Conservation (phyloP, 768 basidiomycete species). For the Tephrocybe sp. region DNA sequence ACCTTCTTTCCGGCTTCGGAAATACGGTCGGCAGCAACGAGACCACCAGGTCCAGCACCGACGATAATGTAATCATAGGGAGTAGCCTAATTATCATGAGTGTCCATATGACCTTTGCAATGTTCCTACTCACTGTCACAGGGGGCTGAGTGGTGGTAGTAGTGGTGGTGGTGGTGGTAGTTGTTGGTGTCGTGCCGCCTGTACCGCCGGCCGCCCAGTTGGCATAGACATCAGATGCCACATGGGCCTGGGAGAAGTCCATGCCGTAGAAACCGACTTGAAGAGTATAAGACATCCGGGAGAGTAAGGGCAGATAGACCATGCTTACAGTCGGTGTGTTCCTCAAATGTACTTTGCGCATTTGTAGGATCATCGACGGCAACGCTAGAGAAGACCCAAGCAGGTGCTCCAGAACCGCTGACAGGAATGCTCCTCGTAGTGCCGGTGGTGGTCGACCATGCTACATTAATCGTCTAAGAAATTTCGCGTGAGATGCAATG, state of each 20-base stretch:
- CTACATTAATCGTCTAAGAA: conserved; percentile 9
- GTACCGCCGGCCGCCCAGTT: conserved; percentile 49
- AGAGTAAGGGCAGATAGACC: neutral
- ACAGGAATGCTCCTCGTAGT: conserved; percentile 38
- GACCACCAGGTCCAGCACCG: conserved; percentile 56
- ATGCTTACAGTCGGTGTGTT: conserved; percentile 58
- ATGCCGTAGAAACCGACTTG: conserved; percentile 61
- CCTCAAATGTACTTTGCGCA: conserved; percentile 46
- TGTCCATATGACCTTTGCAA: neutral
- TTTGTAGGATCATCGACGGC: conserved; percentile 49
- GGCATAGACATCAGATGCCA: conserved; percentile 42
- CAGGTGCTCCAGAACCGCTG: conserved; percentile 36
- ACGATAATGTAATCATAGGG: conserved; percentile 57
- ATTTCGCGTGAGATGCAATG: neutral
- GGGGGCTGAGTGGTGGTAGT: conserved; percentile 30
- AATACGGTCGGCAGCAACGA: conserved; percentile 56
- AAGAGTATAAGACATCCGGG: conserved; percentile 2
- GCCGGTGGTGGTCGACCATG: conserved; percentile 38
- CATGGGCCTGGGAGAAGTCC: conserved; percentile 44
- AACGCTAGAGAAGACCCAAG: conserved; percentile 47
- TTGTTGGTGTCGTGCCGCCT: conserved; percentile 32
- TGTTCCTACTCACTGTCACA: conserved; percentile 15
- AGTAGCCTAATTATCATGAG: conserved; percentile 28
- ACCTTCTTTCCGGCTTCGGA: conserved; percentile 64
- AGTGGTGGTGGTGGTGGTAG: conserved; percentile 34